phyloP scores from a whole-genome alignment of 2,329 filamentous ascomycete genomes.

The Alternaria angustiovoidea region DNA sequence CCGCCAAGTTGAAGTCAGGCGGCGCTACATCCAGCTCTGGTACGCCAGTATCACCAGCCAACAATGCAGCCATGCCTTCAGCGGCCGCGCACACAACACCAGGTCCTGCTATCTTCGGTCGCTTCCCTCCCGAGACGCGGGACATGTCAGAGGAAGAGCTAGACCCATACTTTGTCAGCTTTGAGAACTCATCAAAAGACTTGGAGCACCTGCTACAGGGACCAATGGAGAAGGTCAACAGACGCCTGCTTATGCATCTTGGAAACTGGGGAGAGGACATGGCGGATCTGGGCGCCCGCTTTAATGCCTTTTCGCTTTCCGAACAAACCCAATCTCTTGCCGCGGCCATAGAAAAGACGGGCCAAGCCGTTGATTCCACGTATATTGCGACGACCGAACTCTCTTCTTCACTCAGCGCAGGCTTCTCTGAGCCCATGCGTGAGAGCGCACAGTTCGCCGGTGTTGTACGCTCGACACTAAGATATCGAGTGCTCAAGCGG shows the following conservation, averaged over 20 bases:
- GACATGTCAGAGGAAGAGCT: conserved; percentile 86
- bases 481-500: conserved; percentile 89
- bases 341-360: conserved; percentile 90
- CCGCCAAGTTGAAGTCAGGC: conserved; percentile 79
- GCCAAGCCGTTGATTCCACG: conserved; percentile 93
- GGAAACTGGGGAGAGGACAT: conserved; percentile 85
- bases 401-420: conserved; percentile 85
- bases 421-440: conserved; percentile 96
- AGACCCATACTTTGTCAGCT: conserved; percentile 94
- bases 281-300: conserved; percentile 91
- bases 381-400: conserved; percentile 96
- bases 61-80: conserved; percentile 59
- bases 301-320: conserved; percentile 95
- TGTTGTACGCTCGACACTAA: conserved; percentile 86
- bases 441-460: conserved; percentile 97
- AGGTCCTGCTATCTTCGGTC: conserved; percentile 71
- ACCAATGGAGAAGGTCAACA: conserved; percentile 96
- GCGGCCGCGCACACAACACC: conserved; percentile 65
- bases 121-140: conserved; percentile 82
- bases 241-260: conserved; percentile 84
- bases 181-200: conserved; percentile 90
- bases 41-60: conserved; percentile 64
- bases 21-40: conserved; percentile 57
- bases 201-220: conserved; percentile 87
- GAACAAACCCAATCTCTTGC: conserved; percentile 89